Percentiles rank a stretch among this genome's conserved stretches.
These are phyloP conservation scores for Leccinum cinnamomeum DNA, from an alignment of 1,284 basidiomycete species.

Conservation along the genomic window DNA sequence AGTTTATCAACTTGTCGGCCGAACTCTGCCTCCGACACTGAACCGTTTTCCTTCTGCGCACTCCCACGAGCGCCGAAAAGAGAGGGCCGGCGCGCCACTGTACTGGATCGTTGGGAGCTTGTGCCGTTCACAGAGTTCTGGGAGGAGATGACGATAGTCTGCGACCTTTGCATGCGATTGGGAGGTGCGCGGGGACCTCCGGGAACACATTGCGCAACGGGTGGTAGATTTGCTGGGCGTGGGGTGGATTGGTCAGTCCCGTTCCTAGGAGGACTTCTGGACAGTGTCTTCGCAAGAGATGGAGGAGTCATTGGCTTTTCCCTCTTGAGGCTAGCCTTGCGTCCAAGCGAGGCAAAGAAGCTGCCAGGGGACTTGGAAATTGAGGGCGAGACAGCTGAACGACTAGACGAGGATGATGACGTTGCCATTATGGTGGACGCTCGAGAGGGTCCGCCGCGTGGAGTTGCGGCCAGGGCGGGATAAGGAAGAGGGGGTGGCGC, in stretches of 20 bases:
- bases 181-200: conserved; percentile 78
- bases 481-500: conserved; percentile 75
- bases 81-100: conserved; percentile 52
- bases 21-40: conserved; percentile 45
- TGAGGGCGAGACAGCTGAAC: conserved; percentile 32
- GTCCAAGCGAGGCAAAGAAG: conserved; percentile 74
- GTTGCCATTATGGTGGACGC: conserved; percentile 34
- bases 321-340: conserved; percentile 61
- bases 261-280: conserved; percentile 43
- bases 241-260: conserved; percentile 32
- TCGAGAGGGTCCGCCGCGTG: conserved; percentile 31
- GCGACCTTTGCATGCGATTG: conserved; percentile 58
- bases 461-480: conserved; percentile 50
- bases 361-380: conserved; percentile 46
- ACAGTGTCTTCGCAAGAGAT: conserved; percentile 40
- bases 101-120: conserved; percentile 41
- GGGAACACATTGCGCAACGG: conserved; percentile 53
- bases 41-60: conserved; percentile 5
- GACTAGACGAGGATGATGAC: conserved; percentile 36
- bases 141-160: conserved; percentile 57
- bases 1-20: conserved; percentile 69
- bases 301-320: conserved; percentile 33
- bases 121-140: conserved; percentile 37
- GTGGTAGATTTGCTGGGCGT: conserved; percentile 41
- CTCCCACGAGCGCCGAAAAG: conserved; percentile 38